phyloP scores from a whole-genome alignment of 345 rosid species.

The Camelina neglecta region DNA sequence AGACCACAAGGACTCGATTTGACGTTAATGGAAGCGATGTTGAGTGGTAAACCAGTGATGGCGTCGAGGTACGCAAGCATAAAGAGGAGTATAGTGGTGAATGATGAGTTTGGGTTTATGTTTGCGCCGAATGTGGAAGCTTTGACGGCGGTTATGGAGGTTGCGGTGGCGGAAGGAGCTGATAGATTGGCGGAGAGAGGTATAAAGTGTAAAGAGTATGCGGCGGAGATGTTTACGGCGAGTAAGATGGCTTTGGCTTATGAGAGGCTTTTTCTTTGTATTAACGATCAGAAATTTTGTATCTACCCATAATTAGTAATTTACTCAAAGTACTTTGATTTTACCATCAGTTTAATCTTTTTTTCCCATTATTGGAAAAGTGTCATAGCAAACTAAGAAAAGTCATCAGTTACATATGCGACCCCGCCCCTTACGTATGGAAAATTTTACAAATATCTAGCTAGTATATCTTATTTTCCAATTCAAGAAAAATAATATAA shows the following conservation, averaged over 20 bases:
- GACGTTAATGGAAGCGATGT: conserved; percentile 92
- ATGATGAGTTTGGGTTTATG: conserved; percentile 85
- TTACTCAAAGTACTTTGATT: background rate
- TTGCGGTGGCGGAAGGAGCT: conserved; percentile 64
- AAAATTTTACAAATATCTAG: background rate
- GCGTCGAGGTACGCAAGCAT: conserved; percentile 91
- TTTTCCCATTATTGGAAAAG: background rate
- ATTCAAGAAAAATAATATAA: background rate
- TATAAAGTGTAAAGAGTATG: conserved; percentile 66
- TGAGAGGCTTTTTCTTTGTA: conserved; percentile 87
- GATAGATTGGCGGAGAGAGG: conserved; percentile 75
- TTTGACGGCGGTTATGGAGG: conserved; percentile 59
- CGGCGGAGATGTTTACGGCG: conserved; percentile 81
- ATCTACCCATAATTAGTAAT: conserved; percentile 47
- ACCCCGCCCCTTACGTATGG: background rate
- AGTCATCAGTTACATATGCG: conserved; percentile 4
- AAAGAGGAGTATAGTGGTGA: conserved; percentile 79
- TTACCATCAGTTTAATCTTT: background rate
- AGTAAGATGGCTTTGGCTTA: conserved; percentile 90
- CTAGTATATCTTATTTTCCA: background rate
- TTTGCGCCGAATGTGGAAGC: conserved; percentile 90
- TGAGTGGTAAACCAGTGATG: conserved; percentile 89
- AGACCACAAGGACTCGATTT: conserved; percentile 96
- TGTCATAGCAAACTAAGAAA: conserved; percentile 9
- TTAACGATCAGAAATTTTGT: conserved; percentile 73